A percentile compares a stretch with the other conserved stretches of the same genome.
phyloP scores from a whole-genome alignment of 352 stramenopile genomes.

The Phytophthora crassamura region DNA sequence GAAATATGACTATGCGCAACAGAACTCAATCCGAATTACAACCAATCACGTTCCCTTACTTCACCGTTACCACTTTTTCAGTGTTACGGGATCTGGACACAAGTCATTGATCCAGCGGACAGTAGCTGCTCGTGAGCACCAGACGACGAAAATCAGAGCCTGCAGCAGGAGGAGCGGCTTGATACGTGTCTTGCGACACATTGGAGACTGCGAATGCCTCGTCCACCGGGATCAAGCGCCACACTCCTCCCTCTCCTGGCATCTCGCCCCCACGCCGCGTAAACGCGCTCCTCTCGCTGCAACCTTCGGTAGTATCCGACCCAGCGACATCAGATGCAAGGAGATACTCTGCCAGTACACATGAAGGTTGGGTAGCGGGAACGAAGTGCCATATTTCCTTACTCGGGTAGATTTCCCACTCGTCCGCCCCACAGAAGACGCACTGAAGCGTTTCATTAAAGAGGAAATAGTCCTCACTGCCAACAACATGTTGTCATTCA shows the following conservation, averaged over 20 bases:
- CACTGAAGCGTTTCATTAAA: slow-evolving; percentile 46
- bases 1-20: no score
- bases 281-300: slow-evolving; percentile 15
- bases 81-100: no score
- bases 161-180: slow-evolving; percentile 16
- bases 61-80: no score
- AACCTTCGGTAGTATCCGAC: slow-evolving; percentile 18
- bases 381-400: slow-evolving; percentile 47
- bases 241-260: slow-evolving; percentile 20
- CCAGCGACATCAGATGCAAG: slow-evolving; percentile 20
- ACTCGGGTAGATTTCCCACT: slow-evolving; percentile 38
- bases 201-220: slow-evolving; percentile 27
- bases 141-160: slow-evolving; percentile 20
- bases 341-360: slow-evolving; percentile 29
- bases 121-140: slow-evolving; percentile 26
- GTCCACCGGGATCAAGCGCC: slow-evolving; percentile 26
- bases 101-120: slow-evolving; percentile 26
- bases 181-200: slow-evolving; percentile 21
- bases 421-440: slow-evolving; percentile 46
- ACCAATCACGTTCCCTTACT: no score
- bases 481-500: slow-evolving; percentile 37
- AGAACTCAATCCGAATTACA: no score
- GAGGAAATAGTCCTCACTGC: slow-evolving; percentile 26
- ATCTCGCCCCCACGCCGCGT: slow-evolving; percentile 29
- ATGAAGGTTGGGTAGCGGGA: slow-evolving; percentile 21